Conservation (phyloP, 352 stramenopile species). For the Pythium insidiosum region DNA sequence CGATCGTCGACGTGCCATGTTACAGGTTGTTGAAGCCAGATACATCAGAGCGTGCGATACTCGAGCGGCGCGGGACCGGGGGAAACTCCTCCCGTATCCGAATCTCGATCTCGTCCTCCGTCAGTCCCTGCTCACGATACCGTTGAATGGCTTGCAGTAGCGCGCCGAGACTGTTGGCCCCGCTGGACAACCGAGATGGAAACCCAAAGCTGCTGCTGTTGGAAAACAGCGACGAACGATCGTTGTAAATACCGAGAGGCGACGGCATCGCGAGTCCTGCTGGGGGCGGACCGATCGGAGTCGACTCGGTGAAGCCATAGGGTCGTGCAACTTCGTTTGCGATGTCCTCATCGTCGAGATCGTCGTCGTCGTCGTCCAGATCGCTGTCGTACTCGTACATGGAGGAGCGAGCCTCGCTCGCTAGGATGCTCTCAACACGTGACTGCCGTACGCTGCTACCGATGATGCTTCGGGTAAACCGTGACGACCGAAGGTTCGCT, state of each 20-base stretch:
- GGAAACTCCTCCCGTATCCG: slow-evolving; percentile 62
- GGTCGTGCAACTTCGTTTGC: slow-evolving; percentile 63
- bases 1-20: too few relatives aligned
- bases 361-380: slow-evolving; percentile 24
- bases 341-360: slow-evolving; percentile 64
- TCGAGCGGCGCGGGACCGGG: slow-evolving; percentile 32
- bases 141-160: slow-evolving; percentile 54
- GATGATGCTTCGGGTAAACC: slow-evolving; percentile 7
- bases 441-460: slow-evolving; percentile 18
- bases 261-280: too few relatives aligned
- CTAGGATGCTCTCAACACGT: slow-evolving; percentile 6
- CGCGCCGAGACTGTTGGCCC: slow-evolving; percentile 47
- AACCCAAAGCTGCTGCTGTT: slow-evolving; percentile 46
- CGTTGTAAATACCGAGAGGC: background rate
- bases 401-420: slow-evolving; percentile 11
- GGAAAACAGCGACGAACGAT: slow-evolving; percentile 31
- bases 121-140: slow-evolving; percentile 44
- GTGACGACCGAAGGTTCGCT: slow-evolving; percentile 22
- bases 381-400: slow-evolving; percentile 35
- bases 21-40: too few relatives aligned
- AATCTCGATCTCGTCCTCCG: slow-evolving; percentile 57
- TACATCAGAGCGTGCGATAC: too few relatives aligned
- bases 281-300: slow-evolving; percentile 4
- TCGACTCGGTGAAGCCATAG: slow-evolving; percentile 15
- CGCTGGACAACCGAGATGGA: slow-evolving; percentile 46